phyloP scores from a whole-genome alignment of 306 rosid species.

The Trifolium fragiferum region DNA sequence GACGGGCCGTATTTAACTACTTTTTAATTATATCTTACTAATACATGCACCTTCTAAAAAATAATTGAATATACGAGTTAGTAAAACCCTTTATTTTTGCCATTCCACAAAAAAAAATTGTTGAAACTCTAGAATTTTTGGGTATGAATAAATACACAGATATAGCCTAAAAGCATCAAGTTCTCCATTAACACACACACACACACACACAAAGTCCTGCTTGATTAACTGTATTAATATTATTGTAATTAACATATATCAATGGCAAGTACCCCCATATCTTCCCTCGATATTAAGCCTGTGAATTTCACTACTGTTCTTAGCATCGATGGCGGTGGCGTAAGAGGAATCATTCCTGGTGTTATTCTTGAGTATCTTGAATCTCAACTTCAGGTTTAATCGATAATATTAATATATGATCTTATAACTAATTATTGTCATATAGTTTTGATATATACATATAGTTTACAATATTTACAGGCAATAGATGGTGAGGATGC shows the following conservation, averaged over 20 bases:
- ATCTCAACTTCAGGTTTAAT: slow-evolving; percentile 46
- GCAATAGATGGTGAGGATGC: slow-evolving; percentile 39
- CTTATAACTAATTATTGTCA: background rate
- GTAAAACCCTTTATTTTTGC: no score
- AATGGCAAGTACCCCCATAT: slow-evolving; percentile 15
- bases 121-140: no score
- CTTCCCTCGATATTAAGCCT: background rate
- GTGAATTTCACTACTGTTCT: slow-evolving; percentile 39
- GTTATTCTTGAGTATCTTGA: slow-evolving; percentile 45
- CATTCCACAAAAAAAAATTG: no score
- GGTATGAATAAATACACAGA: background rate
- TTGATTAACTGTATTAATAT: background rate
- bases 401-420: no score
- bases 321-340: slow-evolving; percentile 52
- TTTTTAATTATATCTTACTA: no score
- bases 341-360: slow-evolving; percentile 56
- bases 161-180: background rate
- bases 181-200: background rate
- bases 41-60: no score
- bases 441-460: no score
- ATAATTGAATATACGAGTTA: no score
- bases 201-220: background rate
- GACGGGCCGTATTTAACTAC: no score
- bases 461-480: background rate
- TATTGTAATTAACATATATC: background rate